A percentile compares a stretch with the other conserved stretches of the same genome.
phyloP scores from a whole-genome alignment of 2,329 filamentous ascomycete species.

The Ceratocystis cubensis region DNA sequence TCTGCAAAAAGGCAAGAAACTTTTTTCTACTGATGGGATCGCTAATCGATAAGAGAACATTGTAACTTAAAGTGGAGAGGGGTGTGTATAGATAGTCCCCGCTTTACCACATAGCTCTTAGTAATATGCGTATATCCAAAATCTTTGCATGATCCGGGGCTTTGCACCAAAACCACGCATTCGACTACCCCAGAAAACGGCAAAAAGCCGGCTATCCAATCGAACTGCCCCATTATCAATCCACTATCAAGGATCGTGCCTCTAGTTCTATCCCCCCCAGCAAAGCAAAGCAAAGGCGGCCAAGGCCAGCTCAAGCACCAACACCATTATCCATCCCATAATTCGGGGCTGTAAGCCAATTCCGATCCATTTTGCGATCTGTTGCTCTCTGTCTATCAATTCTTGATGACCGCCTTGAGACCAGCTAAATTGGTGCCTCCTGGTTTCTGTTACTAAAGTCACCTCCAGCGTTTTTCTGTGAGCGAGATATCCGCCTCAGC shows the following conservation, averaged over 20 bases:
- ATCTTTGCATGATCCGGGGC: background rate
- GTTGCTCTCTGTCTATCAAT: constrained; percentile 13
- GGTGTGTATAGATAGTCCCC: background rate
- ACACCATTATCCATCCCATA: constrained; percentile 8
- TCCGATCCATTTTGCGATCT: background rate
- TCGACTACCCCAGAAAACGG: constrained; percentile 10
- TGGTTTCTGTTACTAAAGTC: background rate
- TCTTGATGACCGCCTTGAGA: constrained; percentile 4
- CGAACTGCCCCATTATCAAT: constrained; percentile 15
- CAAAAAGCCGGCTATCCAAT: constrained; percentile 19
- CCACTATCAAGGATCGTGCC: constrained; percentile 11
- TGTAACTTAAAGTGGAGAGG: background rate
- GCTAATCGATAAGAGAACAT: constrained; percentile 17
- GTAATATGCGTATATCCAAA: background rate
- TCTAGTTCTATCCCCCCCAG: background rate
- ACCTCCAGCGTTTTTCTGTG: background rate
- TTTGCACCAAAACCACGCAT: constrained; percentile 8
- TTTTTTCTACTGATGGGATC: constrained; percentile 12
- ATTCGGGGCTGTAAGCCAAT: constrained; percentile 17
- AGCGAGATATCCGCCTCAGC: constrained; percentile 2
- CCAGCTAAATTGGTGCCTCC: constrained; percentile 7
- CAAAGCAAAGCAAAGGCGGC: constrained; percentile 1
- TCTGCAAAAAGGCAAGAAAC: constrained; percentile 8
- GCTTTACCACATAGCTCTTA: background rate
- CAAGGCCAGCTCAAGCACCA: constrained; percentile 5